Conservation (phyloP, 371 early-diverging fungal genomes). For the Rhizopus sp. region DNA sequence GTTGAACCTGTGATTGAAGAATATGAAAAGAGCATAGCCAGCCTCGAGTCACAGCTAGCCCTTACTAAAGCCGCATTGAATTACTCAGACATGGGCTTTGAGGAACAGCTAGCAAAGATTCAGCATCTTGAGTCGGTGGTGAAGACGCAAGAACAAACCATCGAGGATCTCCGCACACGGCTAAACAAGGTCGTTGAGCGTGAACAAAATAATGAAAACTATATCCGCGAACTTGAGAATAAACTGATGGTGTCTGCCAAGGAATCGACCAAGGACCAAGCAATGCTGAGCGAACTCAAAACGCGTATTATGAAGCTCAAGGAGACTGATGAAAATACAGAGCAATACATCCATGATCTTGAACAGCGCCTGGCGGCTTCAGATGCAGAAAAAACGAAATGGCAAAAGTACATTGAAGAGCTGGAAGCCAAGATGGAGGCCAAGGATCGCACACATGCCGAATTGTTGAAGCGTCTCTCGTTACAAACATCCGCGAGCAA, state of each 20-base stretch:
- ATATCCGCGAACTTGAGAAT: conserved; percentile 47
- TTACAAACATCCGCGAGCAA: conserved; percentile 2
- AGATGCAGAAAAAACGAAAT: conserved; percentile 21
- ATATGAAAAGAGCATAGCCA: conserved; percentile 63
- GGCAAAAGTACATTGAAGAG: conserved; percentile 15
- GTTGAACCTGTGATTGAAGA: conserved; percentile 71
- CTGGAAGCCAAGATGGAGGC: conserved; percentile 28
- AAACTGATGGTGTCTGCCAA: conserved; percentile 37
- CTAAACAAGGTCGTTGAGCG: conserved; percentile 28
- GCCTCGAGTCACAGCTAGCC: conserved; percentile 60
- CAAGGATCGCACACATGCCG: conserved; percentile 21
- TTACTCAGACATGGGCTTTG: conserved; percentile 49
- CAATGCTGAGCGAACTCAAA: conserved; percentile 32
- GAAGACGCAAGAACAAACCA: conserved; percentile 32
- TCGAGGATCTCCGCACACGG: conserved; percentile 14
- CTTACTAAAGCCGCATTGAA: conserved; percentile 54
- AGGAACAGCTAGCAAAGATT: conserved; percentile 52
- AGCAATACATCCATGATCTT: conserved; percentile 37
- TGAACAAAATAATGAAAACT: conserved; percentile 38
- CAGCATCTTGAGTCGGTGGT: conserved; percentile 29
- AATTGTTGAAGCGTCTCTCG: conserved; percentile 22
- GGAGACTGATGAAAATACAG: conserved; percentile 40
- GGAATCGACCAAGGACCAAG: conserved; percentile 30
- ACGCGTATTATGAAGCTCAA: conserved; percentile 30
- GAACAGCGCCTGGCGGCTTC: conserved; percentile 29